phyloP scores from a whole-genome alignment of 1,284 basidiomycete genomes.

The Ganoderma sinense region DNA sequence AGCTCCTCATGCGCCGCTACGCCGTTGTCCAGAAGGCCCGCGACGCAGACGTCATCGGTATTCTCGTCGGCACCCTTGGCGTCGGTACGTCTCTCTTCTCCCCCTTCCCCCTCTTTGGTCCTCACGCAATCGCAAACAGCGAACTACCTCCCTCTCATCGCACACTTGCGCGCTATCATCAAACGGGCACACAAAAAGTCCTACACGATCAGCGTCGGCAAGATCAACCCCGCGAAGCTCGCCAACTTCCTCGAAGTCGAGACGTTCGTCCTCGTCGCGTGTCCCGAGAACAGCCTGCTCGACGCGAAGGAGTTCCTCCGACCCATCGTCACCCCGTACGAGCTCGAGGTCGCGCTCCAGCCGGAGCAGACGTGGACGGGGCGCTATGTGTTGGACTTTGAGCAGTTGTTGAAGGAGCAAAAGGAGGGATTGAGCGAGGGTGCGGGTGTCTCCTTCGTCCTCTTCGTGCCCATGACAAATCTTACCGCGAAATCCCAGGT shows the following conservation, averaged over 20 bases:
- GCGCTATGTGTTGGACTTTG: constrained; percentile 85
- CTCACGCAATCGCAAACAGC: constrained; percentile 50
- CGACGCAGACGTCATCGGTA: constrained; percentile 94
- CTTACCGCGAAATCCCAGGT: no score
- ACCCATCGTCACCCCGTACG: constrained; percentile 96
- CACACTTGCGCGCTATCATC: constrained; percentile 76
- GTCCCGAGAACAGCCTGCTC: constrained; percentile 91
- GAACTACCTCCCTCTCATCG: constrained; percentile 84
- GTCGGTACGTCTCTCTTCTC: constrained; percentile 62
- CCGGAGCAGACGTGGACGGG: constrained; percentile 79
- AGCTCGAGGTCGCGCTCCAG: constrained; percentile 85
- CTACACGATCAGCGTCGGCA: constrained; percentile 96
- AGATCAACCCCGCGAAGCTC: constrained; percentile 94
- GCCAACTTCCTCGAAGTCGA: constrained; percentile 98
- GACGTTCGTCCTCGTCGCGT: constrained; percentile 95
- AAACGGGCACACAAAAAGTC: constrained; percentile 79
- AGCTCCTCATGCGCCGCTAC: constrained; percentile 92
- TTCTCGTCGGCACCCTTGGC: constrained; percentile 94
- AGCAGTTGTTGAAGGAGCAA: constrained; percentile 62
- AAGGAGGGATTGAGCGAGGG: constrained; percentile 15
- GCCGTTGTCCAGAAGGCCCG: constrained; percentile 89
- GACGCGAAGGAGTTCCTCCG: constrained; percentile 90
- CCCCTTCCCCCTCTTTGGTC: no score
- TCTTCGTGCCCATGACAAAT: neutral
- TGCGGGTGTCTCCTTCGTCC: neutral